These are phyloP conservation scores for Dactylellina drechsleri DNA, from an alignment of 2,329 filamentous ascomycete species.

Conservation along the genomic window DNA sequence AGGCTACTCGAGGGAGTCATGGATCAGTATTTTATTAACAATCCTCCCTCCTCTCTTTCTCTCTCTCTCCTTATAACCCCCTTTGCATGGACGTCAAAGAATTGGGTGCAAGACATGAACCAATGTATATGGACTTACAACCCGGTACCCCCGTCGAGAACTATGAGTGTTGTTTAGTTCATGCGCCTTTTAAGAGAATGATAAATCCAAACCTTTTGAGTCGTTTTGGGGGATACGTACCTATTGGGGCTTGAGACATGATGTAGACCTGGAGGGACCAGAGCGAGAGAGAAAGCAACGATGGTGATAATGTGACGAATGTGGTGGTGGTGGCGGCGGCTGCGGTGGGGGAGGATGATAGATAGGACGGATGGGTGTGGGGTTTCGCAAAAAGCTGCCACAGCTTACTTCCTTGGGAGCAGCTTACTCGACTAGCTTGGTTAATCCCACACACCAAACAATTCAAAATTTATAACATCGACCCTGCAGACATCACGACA, in stretches of 20 bases:
- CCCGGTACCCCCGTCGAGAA: slow-evolving; percentile 99
- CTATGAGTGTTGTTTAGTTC: slow-evolving; percentile 64
- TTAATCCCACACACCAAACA: too few species aligned
- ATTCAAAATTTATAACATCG: neutral
- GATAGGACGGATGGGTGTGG: slow-evolving; percentile 19
- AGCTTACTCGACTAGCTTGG: too few species aligned
- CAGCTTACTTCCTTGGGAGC: neutral
- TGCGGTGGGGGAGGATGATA: neutral
- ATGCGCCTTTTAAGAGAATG: neutral
- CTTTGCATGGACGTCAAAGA: neutral
- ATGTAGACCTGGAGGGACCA: neutral
- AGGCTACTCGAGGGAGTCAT: slow-evolving; percentile 65
- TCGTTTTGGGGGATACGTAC: slow-evolving; percentile 6
- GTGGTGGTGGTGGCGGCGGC: too few species aligned
- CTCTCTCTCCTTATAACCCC: neutral
- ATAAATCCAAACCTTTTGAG: neutral
- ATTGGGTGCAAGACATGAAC: neutral
- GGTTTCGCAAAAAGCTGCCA: slow-evolving; percentile 15
- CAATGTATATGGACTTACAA: slow-evolving; percentile 65
- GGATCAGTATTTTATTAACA: slow-evolving; percentile 18
- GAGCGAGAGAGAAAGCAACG: neutral
- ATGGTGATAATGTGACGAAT: neutral
- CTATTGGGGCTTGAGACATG: slow-evolving; percentile 56
- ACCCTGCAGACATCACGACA: neutral
- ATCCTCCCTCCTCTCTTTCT: neutral